Conservation (phyloP, 768 basidiomycete genomes). For the Leccinellum luteum region DNA sequence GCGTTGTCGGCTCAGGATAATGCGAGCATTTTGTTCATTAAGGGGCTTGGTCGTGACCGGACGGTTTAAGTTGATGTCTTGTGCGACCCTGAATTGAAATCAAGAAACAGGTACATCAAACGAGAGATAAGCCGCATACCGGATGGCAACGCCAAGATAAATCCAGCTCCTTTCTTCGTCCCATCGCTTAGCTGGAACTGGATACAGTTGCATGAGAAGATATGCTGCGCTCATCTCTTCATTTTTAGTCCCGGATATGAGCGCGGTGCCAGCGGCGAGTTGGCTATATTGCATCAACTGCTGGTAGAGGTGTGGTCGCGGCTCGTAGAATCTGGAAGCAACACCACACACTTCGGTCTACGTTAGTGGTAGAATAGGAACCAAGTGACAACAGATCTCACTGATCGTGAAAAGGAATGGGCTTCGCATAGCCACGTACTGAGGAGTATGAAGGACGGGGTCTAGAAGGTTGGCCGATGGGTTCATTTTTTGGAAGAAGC, state of each 20-base stretch:
- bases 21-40: constrained; percentile 79
- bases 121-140: constrained; percentile 41
- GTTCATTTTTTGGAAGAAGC: constrained; percentile 80
- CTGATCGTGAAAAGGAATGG: constrained; percentile 92
- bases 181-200: constrained; percentile 73
- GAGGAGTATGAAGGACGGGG: constrained; percentile 80
- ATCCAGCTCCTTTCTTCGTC: constrained; percentile 91
- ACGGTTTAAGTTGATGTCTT: constrained; percentile 84
- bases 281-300: constrained; percentile 75
- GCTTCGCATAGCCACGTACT: constrained; percentile 74
- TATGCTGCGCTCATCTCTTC: constrained; percentile 88
- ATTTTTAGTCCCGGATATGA: constrained; percentile 73
- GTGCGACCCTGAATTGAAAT: constrained; percentile 63
- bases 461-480: constrained; percentile 77
- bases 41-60: constrained; percentile 69
- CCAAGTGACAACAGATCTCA: constrained; percentile 38
- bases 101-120: not conserved
- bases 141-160: constrained; percentile 84
- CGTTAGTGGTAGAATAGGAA: constrained; percentile 4
- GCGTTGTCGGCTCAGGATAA: constrained; percentile 86
- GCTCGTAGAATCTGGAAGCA: constrained; percentile 75
- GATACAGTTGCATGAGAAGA: constrained; percentile 73
- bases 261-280: constrained; percentile 70
- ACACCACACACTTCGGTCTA: constrained; percentile 72
- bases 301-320: constrained; percentile 66